Conservation (phyloP, 805 yeast species). For the Saccharomycodes ludwigii region DNA sequence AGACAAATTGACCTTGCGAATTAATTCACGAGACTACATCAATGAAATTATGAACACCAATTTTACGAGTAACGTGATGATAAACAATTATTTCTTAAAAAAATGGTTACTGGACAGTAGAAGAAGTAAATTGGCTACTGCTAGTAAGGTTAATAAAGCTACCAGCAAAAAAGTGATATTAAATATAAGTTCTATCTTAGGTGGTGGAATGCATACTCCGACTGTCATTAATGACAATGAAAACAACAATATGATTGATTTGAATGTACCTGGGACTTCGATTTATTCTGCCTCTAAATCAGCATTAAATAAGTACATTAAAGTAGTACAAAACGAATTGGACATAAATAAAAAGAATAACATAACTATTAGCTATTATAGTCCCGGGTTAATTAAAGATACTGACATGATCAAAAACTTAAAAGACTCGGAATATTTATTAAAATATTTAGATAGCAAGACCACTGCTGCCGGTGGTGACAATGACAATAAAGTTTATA, state of each 20-base stretch:
- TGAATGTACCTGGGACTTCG: conserved; percentile 17
- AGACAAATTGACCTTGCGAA: conserved; percentile 13
- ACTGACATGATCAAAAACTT: conserved; percentile 18
- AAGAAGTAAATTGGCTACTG: conserved; percentile 3
- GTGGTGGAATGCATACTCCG: too few species aligned
- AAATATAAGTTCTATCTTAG: conserved; percentile 20
- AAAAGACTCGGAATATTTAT: neutral
- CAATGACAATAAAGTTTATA: too few species aligned
- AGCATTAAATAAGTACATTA: conserved; percentile 17
- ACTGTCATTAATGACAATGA: too few species aligned
- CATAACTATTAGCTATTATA: conserved; percentile 9
- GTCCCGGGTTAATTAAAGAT: conserved; percentile 16
- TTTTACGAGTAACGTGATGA: conserved; percentile 15
- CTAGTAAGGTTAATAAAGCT: too few species aligned
- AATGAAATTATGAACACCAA: conserved; percentile 17
- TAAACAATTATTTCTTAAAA: conserved; percentile 13
- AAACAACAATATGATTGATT: too few species aligned
- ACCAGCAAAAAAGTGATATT: too few species aligned
- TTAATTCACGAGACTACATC: conserved; percentile 8
- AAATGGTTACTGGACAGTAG: conserved; percentile 11
- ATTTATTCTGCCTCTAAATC: conserved; percentile 23
- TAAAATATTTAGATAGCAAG: too few species aligned
- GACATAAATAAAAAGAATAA: neutral
- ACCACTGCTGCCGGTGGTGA: neutral
- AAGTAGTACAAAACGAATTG: conserved; percentile 14